phyloP scores from a whole-genome alignment of 257 asterid genomes.

The Asclepias syriaca region DNA sequence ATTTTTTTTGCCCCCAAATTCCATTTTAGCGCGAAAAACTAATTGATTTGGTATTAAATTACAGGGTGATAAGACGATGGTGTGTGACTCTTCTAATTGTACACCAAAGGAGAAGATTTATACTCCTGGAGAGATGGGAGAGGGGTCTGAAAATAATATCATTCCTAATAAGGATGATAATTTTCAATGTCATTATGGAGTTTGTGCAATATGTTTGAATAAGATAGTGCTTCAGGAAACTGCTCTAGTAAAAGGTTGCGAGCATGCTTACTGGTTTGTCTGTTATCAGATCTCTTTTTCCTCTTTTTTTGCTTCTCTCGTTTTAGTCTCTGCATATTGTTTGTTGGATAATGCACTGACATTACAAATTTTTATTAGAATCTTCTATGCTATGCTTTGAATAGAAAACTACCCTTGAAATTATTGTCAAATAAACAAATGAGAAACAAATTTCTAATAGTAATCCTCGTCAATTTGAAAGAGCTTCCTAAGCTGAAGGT shows the following conservation, averaged over 20 bases:
- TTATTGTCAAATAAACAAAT: not conserved
- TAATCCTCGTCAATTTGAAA: not conserved
- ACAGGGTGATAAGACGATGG: constrained; percentile 15
- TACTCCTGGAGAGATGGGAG: not conserved
- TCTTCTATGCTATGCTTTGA: not conserved
- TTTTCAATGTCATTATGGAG: constrained; percentile 40
- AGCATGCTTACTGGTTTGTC: constrained; percentile 98
- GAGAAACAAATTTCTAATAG: not conserved
- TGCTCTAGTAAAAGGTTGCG: constrained; percentile 98
- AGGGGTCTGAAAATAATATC: constrained; percentile 1
- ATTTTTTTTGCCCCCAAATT: too few relatives aligned
- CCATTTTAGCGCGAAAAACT: not conserved
- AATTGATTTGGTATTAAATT: constrained; percentile 3
- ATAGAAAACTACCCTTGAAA: not conserved
- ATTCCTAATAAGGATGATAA: not conserved
- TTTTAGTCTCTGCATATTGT: not conserved
- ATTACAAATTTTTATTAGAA: not conserved
- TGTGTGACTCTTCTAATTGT: not conserved
- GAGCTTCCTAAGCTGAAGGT: not conserved
- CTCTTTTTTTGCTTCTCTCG: not conserved
- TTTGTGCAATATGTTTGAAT: constrained; percentile 77
- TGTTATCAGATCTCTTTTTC: constrained; percentile 5
- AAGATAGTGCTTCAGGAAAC: constrained; percentile 74
- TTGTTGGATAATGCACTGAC: not conserved
- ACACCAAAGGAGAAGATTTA: constrained; percentile 4